Evolutionary conservation across 148 eudicot species (phyloP).

Genomic region (Amaranthus cruentus): DNA sequence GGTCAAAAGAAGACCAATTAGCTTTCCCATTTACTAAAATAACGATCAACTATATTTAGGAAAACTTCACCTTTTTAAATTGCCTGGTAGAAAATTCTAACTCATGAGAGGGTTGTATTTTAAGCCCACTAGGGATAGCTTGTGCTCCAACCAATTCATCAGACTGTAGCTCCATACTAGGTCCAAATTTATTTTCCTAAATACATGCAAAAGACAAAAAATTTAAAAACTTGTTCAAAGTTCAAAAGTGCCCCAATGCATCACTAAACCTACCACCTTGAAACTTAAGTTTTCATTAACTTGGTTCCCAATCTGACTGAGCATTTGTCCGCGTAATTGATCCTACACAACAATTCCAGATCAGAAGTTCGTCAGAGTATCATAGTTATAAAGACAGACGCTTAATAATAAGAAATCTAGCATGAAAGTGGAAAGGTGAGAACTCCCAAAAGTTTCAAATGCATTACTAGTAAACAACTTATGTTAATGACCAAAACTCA

Average conservation of each 20-base stretch:
- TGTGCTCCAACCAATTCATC: constrained; percentile 4
- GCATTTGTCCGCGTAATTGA: constrained; percentile 20
- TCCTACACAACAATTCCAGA: constrained; percentile 13
- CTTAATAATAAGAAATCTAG: background rate
- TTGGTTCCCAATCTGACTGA: constrained; percentile 8
- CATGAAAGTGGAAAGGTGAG: background rate
- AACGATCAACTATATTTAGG: background rate
- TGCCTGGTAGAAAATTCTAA: constrained; percentile 7
- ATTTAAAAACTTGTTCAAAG: background rate
- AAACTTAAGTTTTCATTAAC: constrained; percentile 11
- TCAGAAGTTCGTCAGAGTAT: background rate
- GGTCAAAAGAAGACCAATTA: background rate
- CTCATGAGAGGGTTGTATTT: constrained; percentile 15
- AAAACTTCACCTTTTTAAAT: constrained; percentile 14
- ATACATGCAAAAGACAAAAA: background rate
- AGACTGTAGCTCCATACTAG: background rate
- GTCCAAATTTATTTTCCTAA: constrained; percentile 2
- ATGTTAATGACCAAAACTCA: background rate
- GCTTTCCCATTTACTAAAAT: background rate
- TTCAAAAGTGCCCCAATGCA: constrained; percentile 7
- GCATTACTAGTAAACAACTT: background rate
- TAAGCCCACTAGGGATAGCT: constrained; percentile 9
- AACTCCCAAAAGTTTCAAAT: background rate
- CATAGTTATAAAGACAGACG: background rate
- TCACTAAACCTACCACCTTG: constrained; percentile 17